phyloP scores from a whole-genome alignment of 176 grass and related monocot genomes.

The Cymbopogon citratus region DNA sequence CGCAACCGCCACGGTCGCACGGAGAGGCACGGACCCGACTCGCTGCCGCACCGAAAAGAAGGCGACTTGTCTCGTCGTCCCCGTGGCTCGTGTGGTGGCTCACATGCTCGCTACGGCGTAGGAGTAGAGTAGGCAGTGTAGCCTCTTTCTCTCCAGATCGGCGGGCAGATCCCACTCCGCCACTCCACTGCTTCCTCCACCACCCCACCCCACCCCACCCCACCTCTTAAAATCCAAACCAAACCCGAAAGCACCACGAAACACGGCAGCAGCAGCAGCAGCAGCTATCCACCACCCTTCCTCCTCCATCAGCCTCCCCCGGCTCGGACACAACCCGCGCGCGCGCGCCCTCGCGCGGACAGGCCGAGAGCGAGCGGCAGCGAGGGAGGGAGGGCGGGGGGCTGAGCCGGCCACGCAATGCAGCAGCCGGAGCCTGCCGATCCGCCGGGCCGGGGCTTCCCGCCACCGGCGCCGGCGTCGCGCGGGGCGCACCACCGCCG shows the following conservation, averaged over 20 bases:
- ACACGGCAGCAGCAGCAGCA: neutral
- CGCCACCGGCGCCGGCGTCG: constrained; percentile 30
- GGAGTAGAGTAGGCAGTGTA: too few species aligned
- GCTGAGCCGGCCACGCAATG: constrained; percentile 36
- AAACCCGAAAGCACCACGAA: constrained; percentile 15
- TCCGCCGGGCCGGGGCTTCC: constrained; percentile 44
- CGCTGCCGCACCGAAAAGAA: neutral
- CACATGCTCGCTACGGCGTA: neutral
- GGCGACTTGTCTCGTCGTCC: neutral
- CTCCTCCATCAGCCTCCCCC: neutral
- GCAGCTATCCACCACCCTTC: neutral
- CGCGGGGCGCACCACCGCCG: constrained; percentile 76
- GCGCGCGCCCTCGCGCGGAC: neutral
- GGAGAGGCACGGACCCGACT: neutral
- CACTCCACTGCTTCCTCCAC: neutral
- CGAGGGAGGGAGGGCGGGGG: neutral
- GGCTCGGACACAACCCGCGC: neutral
- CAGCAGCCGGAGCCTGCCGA: constrained; percentile 57
- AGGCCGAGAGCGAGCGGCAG: neutral
- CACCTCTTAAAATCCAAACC: constrained; percentile 29
- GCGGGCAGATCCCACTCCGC: neutral
- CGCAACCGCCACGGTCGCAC: too few species aligned
- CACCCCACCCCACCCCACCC: neutral
- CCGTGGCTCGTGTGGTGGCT: constrained; percentile 5
- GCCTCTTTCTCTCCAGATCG: too few species aligned